phyloP scores from a whole-genome alignment of 805 yeast species.

The Yueomyces sinensis region DNA sequence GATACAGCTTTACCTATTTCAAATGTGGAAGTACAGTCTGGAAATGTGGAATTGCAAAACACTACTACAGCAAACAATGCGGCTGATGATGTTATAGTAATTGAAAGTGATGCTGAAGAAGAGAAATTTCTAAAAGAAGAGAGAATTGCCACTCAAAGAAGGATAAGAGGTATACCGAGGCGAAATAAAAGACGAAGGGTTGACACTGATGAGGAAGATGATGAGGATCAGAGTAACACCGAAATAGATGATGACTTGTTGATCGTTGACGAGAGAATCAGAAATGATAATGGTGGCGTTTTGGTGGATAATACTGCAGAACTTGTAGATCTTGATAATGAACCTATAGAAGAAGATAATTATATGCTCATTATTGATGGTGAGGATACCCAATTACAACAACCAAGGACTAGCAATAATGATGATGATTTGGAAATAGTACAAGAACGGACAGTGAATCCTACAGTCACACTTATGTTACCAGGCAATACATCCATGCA shows the following conservation, averaged over 20 bases:
- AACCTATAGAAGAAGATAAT: constrained; percentile 5
- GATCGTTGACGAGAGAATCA: constrained; percentile 9
- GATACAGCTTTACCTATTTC: no score
- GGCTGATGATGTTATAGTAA: constrained; percentile 10
- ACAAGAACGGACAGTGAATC: constrained; percentile 16
- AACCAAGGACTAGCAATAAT: constrained; percentile 6
- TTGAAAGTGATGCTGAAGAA: constrained; percentile 20
- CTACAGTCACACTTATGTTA: constrained; percentile 11
- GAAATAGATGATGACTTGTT: constrained; percentile 10
- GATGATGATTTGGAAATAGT: constrained; percentile 19
- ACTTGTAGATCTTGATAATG: constrained; percentile 16
- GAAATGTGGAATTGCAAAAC: no score
- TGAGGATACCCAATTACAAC: no score
- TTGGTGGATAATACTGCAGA: constrained; percentile 11
- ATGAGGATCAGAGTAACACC: background rate
- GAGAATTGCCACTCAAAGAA: no score
- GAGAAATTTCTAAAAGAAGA: constrained; percentile 4
- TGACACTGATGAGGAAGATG: no score
- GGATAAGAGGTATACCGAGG: no score
- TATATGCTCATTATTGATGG: background rate
- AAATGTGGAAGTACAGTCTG: no score
- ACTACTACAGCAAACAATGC: background rate
- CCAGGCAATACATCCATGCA: constrained; percentile 18
- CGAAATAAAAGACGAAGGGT: no score
- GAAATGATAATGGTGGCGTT: constrained; percentile 6